Base-by-base conservation (phyloP, 129 eudicot genomes). In the Helichrysum umbraculigerum region DNA sequence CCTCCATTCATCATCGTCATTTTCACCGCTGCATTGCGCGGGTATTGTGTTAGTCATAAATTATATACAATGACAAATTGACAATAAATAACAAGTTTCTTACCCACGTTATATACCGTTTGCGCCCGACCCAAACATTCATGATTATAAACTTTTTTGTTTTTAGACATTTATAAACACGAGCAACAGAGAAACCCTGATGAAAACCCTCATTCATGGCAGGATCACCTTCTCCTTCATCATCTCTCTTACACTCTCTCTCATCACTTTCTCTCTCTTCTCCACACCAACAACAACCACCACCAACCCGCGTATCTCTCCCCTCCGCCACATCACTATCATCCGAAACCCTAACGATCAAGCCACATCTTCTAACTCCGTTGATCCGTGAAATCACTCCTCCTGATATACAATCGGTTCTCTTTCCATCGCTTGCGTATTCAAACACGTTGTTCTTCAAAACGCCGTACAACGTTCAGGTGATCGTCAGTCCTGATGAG, bases 391-490 rank as follows among this genome's bases (percentile, higher is more conserved):
- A 76, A 42, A 22, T 67, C 42, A 62, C 69, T 2, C 34, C 60
- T 59, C 34, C 60, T 59, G 79, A 86, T 20, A 10, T 81, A 16
- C 71, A 84, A 0, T 64, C 81, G 1, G 79, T 84, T 66, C 2
- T 82, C 63, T 84, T 34, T 19, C 88, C 91, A 60, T 73, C 81
- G 2, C 25, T 82, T 21, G 79, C 72, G 4, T 71, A 25, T 41
- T 78, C 90, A 1, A 83, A 83, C 34, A 85, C 73, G 0, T 76
- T 85, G 6, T 75, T 78, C 74, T 85, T 83, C 76, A 88, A 84
- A 68, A 76, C 85, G n/a, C 85, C 78, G 9, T 85, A 83, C 85
- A 90, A 90, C 73, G 81, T 90, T 2, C 86, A 90, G 83, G 84
- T 90, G 44, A 63, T 81, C 21, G 86, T 75, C 9, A 79, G 59